Conservation (phyloP, 2,329 filamentous ascomycete genomes). For the Clarireedia homoeocarpa region DNA sequence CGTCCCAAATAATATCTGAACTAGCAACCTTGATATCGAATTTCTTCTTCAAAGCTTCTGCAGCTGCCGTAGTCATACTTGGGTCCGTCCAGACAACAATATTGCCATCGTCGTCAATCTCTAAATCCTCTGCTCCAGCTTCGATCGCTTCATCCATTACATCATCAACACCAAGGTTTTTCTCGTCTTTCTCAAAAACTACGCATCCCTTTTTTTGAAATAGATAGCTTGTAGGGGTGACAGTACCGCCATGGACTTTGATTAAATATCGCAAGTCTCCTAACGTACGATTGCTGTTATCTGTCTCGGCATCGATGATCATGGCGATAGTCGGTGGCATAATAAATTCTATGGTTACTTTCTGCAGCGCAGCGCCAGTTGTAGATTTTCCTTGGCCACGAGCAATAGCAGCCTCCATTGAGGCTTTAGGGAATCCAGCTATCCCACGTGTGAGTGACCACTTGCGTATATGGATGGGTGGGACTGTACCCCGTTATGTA, state of each 20-base stretch:
- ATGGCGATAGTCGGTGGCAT: slow-evolving; percentile 64
- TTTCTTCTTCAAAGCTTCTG: slow-evolving; percentile 53
- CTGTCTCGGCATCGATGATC: slow-evolving; percentile 79
- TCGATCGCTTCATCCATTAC: slow-evolving; percentile 78
- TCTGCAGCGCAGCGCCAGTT: slow-evolving; percentile 68
- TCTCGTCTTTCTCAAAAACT: slow-evolving; percentile 54
- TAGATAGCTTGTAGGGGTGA: slow-evolving; percentile 71
- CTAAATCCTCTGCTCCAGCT: slow-evolving; percentile 69
- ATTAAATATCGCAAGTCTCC: slow-evolving; percentile 65
- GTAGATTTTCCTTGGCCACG: slow-evolving; percentile 79
- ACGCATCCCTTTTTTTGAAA: slow-evolving; percentile 76
- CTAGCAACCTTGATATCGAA: slow-evolving; percentile 61
- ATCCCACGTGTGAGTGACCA: slow-evolving; percentile 16
- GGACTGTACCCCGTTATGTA: slow-evolving; percentile 30
- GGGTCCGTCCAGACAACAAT: slow-evolving; percentile 67
- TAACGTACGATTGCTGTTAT: slow-evolving; percentile 66
- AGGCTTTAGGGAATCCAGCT: slow-evolving; percentile 73
- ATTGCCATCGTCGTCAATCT: slow-evolving; percentile 58
- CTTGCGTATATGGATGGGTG: slow-evolving; percentile 10
- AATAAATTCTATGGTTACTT: slow-evolving; percentile 71
- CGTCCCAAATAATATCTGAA: slow-evolving; percentile 76
- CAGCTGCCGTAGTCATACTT: slow-evolving; percentile 53
- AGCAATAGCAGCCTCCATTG: slow-evolving; percentile 79
- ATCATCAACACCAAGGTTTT: slow-evolving; percentile 49
- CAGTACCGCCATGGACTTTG: slow-evolving; percentile 61